phyloP scores from a whole-genome alignment of 2,329 filamentous ascomycete genomes.

The Bipolaris oryzae region DNA sequence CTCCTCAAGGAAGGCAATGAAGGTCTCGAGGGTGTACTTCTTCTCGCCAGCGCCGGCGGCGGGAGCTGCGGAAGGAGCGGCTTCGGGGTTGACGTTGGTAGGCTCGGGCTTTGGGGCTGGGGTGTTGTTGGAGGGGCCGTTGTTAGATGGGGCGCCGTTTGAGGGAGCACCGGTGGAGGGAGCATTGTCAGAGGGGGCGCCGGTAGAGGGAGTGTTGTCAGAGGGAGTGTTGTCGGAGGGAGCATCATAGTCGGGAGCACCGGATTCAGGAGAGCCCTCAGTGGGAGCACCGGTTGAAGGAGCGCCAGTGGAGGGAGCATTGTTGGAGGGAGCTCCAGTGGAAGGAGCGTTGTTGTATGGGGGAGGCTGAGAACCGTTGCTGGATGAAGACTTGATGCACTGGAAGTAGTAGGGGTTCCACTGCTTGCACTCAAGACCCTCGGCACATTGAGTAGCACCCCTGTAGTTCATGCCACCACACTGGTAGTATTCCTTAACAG shows the following conservation, averaged over 20 bases:
- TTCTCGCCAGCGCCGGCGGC: conserved; percentile 18
- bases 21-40: conserved; percentile 26
- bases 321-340: neutral
- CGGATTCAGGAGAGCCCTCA: too few relatives aligned
- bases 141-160: neutral
- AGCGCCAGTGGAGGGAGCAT: neutral
- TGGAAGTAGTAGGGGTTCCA: conserved; percentile 56
- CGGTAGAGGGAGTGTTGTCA: neutral
- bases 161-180: neutral
- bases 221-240: too few relatives aligned
- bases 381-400: conserved; percentile 40
- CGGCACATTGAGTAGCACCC: conserved; percentile 48
- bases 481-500: conserved; percentile 40
- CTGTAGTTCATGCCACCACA: conserved; percentile 54
- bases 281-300: neutral
- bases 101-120: conserved; percentile 6
- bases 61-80: conserved; percentile 4
- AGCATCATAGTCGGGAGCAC: too few relatives aligned
- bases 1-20: conserved; percentile 23
- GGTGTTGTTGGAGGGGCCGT: neutral
- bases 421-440: conserved; percentile 49
- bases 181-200: neutral
- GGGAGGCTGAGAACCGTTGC: conserved; percentile 17
- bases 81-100: conserved; percentile 9
- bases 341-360: neutral